Evolutionary conservation across 2,329 filamentous ascomycete genomes (phyloP).

Genomic region (Arthroderma sp.): DNA sequence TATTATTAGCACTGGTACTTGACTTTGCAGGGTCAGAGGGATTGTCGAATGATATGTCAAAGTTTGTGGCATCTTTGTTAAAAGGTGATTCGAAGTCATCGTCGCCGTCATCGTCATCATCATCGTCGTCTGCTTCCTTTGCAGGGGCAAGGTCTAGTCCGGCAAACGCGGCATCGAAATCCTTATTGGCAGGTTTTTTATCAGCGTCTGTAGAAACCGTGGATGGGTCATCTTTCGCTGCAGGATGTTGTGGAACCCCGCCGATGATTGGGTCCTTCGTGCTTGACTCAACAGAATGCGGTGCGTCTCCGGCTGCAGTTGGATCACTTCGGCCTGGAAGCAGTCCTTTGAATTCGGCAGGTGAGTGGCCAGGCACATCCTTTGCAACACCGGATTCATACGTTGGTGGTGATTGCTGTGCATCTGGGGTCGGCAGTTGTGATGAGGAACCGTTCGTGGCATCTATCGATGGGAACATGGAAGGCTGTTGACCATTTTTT

Average conservation of each 20-base stretch:
- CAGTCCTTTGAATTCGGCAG: slow-evolving; percentile 27
- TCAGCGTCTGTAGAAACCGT: slow-evolving; percentile 3
- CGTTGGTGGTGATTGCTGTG: slow-evolving; percentile 43
- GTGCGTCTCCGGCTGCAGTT: slow-evolving; percentile 25
- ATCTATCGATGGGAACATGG: slow-evolving; percentile 28
- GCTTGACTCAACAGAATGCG: slow-evolving; percentile 25
- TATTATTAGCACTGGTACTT: slow-evolving; percentile 11
- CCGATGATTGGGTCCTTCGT: slow-evolving; percentile 26
- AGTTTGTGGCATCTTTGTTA: slow-evolving; percentile 25
- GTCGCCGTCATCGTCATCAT: slow-evolving; percentile 40
- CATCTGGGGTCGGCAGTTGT: slow-evolving; percentile 39
- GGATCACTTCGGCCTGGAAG: slow-evolving; percentile 28
- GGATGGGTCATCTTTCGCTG: slow-evolving; percentile 3
- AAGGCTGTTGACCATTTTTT: slow-evolving; percentile 26
- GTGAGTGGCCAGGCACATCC: slow-evolving; percentile 18
- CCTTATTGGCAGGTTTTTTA: slow-evolving; percentile 23
- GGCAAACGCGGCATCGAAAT: slow-evolving; percentile 36
- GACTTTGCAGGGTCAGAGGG: slow-evolving; percentile 21
- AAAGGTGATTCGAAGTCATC: slow-evolving; percentile 35
- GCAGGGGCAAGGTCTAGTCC: slow-evolving; percentile 32
- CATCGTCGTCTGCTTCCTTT: slow-evolving; percentile 27
- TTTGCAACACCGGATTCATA: slow-evolving; percentile 21
- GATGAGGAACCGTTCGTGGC: slow-evolving; percentile 23
- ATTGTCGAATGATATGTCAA: slow-evolving; percentile 35
- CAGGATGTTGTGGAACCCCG: slow-evolving; percentile 21